Conservation (phyloP, 2,329 filamentous ascomycete genomes). For the Paramyrothecium roridum region DNA sequence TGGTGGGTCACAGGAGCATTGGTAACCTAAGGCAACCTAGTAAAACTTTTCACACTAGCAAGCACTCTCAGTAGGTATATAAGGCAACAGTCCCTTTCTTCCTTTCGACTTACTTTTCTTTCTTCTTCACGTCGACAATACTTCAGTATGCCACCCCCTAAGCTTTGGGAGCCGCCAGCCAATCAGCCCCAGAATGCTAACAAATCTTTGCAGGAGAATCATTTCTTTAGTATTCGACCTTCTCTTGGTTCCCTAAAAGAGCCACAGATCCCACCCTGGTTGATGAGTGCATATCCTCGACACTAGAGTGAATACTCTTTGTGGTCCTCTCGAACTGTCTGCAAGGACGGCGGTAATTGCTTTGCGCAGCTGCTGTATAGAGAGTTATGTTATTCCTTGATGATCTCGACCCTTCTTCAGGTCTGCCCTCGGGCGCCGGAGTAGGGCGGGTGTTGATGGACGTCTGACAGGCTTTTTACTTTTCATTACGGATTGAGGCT, state of each 20-base stretch:
- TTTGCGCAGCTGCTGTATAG: constrained; percentile 60
- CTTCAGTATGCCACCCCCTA: constrained; percentile 47
- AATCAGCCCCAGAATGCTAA: constrained; percentile 12
- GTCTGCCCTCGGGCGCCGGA: constrained; percentile 74
- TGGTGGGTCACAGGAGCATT: too few species aligned
- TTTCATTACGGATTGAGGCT: constrained; percentile 53
- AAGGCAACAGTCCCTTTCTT: constrained; percentile 21
- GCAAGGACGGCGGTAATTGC: constrained; percentile 55
- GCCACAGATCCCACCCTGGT: constrained; percentile 94
- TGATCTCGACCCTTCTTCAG: constrained; percentile 80
- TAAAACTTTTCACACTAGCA: too few species aligned
- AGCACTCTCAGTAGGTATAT: constrained; percentile 32
- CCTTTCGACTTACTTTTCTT: constrained; percentile 38
- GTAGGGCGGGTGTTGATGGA: constrained; percentile 80
- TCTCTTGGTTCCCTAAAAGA: constrained; percentile 89
- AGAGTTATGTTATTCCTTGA: constrained; percentile 62
- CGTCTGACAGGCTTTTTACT: constrained; percentile 74
- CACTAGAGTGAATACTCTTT: constrained; percentile 82
- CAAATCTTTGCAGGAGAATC: constrained; percentile 64
- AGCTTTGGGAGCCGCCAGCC: constrained; percentile 11
- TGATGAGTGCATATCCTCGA: constrained; percentile 88
- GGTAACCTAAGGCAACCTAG: too few species aligned
- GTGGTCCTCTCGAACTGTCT: constrained; percentile 57
- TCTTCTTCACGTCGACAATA: constrained; percentile 62
- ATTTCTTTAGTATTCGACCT: constrained; percentile 97